These are phyloP conservation scores for Kodamaea laetipori DNA, from an alignment of 805 yeast genomes.

Conservation along the genomic window DNA sequence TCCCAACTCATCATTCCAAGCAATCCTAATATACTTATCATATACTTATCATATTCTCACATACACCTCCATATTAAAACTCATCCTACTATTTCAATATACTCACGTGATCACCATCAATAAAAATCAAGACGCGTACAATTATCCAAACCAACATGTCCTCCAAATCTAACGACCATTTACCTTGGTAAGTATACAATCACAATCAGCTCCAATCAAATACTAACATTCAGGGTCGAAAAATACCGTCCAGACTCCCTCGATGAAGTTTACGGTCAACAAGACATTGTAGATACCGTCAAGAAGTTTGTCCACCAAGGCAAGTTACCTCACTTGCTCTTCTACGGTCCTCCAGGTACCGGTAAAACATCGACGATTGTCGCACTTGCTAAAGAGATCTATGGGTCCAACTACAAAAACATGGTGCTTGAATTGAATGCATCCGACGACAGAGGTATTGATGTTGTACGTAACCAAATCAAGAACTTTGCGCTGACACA, in stretches of 20 bases:
- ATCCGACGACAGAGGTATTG: constrained; percentile 96
- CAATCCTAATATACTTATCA: too few species aligned
- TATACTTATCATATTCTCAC: too few species aligned
- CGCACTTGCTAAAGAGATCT: constrained; percentile 84
- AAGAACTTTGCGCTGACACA: constrained; percentile 94
- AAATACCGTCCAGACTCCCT: constrained; percentile 86
- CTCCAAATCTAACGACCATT: constrained; percentile 10
- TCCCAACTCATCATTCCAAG: too few species aligned
- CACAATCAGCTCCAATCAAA: not conserved
- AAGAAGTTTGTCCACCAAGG: constrained; percentile 82
- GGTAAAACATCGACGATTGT: constrained; percentile 89
- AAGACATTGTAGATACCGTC: constrained; percentile 81
- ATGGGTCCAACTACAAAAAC: constrained; percentile 76
- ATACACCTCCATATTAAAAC: too few species aligned
- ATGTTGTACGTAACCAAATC: constrained; percentile 96
- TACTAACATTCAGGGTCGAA: constrained; percentile 66
- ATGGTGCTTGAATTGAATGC: constrained; percentile 96
- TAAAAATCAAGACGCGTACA: not conserved
- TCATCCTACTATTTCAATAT: too few species aligned
- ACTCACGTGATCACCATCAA: too few species aligned
- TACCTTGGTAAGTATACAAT: constrained; percentile 8
- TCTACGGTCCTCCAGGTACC: constrained; percentile 95
- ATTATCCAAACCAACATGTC: not conserved
- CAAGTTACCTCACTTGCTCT: constrained; percentile 84
- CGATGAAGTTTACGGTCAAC: constrained; percentile 91